A percentile compares a stretch with the other conserved stretches of the same genome.
Evolutionary conservation across 345 rosid genomes (phyloP).

Genomic region (Salix koriyanagi): DNA sequence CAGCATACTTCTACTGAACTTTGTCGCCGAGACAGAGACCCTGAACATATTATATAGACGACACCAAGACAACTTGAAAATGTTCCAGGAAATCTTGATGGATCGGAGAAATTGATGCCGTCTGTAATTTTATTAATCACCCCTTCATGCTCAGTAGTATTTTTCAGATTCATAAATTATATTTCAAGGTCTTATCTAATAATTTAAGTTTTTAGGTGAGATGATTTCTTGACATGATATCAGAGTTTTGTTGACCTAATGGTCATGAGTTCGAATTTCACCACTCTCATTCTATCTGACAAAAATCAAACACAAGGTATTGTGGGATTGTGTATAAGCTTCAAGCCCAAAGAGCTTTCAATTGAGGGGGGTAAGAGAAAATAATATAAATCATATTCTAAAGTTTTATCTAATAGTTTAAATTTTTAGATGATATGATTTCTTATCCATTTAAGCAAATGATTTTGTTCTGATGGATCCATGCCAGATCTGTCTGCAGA

Average conservation of each 20-base stretch:
- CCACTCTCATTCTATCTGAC: rapidly evolving
- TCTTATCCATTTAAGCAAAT: rapidly evolving
- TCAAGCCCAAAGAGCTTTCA: too few relatives aligned
- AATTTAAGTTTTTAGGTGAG: too few relatives aligned
- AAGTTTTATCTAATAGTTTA: rapidly evolving
- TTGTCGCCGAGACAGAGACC: neutral
- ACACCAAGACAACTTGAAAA: neutral
- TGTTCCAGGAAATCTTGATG: neutral
- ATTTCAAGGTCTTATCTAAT: rapidly evolving
- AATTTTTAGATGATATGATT: rapidly evolving
- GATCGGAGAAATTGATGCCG: neutral
- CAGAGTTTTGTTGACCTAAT: too few relatives aligned
- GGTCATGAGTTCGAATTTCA: rapidly evolving
- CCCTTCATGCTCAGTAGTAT: too few relatives aligned
- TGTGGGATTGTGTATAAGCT: rapidly evolving
- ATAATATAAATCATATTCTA: too few relatives aligned
- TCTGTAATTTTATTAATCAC: too few relatives aligned
- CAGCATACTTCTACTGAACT: neutral
- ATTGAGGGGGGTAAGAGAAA: too few relatives aligned
- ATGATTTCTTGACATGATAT: rapidly evolving
- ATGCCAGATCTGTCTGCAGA: too few relatives aligned
- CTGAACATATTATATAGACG: neutral
- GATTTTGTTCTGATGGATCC: too few relatives aligned
- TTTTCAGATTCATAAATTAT: too few relatives aligned
- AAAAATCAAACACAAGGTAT: too few relatives aligned